Conservation (phyloP, 1,284 basidiomycete genomes). For the Thelephora terrestris region DNA sequence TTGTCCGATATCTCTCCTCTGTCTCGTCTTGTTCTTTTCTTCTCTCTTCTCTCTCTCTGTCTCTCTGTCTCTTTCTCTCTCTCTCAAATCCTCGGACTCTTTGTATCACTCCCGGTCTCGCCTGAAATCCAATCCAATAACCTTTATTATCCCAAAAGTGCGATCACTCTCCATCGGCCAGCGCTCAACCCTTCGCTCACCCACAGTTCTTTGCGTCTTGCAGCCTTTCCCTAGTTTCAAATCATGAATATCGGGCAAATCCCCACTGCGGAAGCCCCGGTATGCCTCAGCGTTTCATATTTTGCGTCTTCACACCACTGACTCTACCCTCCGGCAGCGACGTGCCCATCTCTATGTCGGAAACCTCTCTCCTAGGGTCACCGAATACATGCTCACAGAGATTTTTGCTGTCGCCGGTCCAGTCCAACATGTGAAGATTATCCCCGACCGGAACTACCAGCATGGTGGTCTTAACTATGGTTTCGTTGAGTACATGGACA, state of each 20-base stretch:
- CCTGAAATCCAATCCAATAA: slow-evolving; percentile 27
- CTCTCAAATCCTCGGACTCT: slow-evolving; percentile 21
- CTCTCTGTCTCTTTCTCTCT: slow-evolving; percentile 26
- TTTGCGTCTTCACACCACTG: slow-evolving; percentile 9
- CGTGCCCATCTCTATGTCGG: slow-evolving; percentile 96
- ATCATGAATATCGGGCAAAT: slow-evolving; percentile 70
- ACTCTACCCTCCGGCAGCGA: slow-evolving; percentile 34
- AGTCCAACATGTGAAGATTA: slow-evolving; percentile 97
- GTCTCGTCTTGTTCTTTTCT: slow-evolving; percentile 27
- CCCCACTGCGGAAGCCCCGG: slow-evolving; percentile 64
- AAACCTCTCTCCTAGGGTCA: slow-evolving; percentile 89
- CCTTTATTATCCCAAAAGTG: slow-evolving; percentile 26
- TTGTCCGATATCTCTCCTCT: slow-evolving; percentile 6
- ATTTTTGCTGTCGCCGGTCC: slow-evolving; percentile 94
- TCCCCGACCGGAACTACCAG: slow-evolving; percentile 95
- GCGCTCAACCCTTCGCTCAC: slow-evolving; percentile 15
- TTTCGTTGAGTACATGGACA: slow-evolving; percentile 96
- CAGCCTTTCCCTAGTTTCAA: slow-evolving; percentile 32
- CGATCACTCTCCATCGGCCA: slow-evolving; percentile 14
- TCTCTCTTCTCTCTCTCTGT: slow-evolving; percentile 32
- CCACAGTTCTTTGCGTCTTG: slow-evolving; percentile 14
- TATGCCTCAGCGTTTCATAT: slow-evolving; percentile 27
- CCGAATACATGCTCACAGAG: slow-evolving; percentile 91
- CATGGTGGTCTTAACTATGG: slow-evolving; percentile 98
- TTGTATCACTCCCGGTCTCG: slow-evolving; percentile 33